Evolutionary conservation across 768 basidiomycete genomes (phyloP).

Genomic region (Suillus cothurnatus): DNA sequence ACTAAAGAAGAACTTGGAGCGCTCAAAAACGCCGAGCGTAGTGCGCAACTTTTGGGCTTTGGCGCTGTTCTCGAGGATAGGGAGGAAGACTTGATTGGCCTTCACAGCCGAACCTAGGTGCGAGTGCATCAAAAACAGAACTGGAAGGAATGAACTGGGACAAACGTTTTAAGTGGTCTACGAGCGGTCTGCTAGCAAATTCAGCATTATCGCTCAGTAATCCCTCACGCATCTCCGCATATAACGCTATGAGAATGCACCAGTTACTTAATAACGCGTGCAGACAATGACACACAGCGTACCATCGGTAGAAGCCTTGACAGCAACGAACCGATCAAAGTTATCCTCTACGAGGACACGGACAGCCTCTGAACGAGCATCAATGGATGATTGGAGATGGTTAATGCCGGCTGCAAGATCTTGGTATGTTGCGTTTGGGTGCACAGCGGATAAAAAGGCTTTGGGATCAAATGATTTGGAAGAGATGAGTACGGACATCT

Average conservation of each 20-base stretch:
- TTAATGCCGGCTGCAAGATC: conserved; percentile 81
- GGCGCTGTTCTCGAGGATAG: conserved; percentile 92
- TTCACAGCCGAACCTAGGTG: conserved; percentile 81
- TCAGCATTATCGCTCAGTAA: conserved; percentile 76
- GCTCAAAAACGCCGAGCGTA: conserved; percentile 93
- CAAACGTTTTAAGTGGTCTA: conserved; percentile 83
- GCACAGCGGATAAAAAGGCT: conserved; percentile 84
- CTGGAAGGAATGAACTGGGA: conserved; percentile 18
- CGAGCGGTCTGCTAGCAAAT: conserved; percentile 79
- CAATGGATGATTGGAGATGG: conserved; percentile 76
- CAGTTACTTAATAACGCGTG: conserved; percentile 4
- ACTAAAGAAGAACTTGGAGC: conserved; percentile 98
- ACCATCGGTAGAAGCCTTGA: conserved; percentile 98
- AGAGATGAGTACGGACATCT: conserved; percentile 79
- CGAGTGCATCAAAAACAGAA: conserved; percentile 11
- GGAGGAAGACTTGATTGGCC: conserved; percentile 94
- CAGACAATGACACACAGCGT: conserved; percentile 18
- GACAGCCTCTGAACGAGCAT: conserved; percentile 92
- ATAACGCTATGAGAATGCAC: conserved; percentile 59
- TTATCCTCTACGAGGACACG: conserved; percentile 95
- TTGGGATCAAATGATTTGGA: conserved; percentile 98
- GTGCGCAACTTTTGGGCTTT: conserved; percentile 92
- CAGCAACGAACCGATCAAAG: conserved; percentile 96
- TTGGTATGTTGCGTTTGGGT: conserved; percentile 94
- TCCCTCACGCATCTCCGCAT: conserved; percentile 92